A percentile compares a stretch with the other conserved stretches of the same genome.
phyloP scores from a whole-genome alignment of 768 basidiomycete species.

The Termitomyces sp. region DNA sequence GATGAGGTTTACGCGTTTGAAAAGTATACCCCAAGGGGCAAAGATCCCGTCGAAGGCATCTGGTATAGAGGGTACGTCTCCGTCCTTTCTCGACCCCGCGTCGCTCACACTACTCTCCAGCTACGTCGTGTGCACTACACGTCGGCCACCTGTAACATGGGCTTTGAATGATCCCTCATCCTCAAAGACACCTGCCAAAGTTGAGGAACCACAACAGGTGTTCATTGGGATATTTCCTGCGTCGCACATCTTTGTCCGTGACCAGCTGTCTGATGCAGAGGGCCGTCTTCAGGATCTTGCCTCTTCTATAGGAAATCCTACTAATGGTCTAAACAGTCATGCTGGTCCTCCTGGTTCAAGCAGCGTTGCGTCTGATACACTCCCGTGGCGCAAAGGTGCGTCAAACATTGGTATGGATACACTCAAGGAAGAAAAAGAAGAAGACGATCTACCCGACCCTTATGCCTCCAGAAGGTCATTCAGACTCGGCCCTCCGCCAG shows the following conservation, averaged over 20 bases:
- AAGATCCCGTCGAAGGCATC: conserved; percentile 64
- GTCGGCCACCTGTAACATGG: conserved; percentile 69
- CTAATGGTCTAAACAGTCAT: conserved; percentile 26
- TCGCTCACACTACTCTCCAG: conserved; percentile 29
- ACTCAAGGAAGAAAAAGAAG: conserved; percentile 58
- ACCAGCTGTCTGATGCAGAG: conserved; percentile 84
- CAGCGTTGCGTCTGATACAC: conserved; percentile 40
- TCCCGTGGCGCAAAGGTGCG: conserved; percentile 44
- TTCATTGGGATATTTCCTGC: conserved; percentile 94
- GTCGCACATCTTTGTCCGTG: conserved; percentile 81
- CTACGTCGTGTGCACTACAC: conserved; percentile 82
- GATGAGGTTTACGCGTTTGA: conserved; percentile 98
- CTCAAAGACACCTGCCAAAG: conserved; percentile 45
- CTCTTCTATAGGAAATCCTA: conserved; percentile 35
- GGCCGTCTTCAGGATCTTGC: conserved; percentile 78
- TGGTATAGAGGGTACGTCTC: conserved; percentile 91
- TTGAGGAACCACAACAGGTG: conserved; percentile 80
- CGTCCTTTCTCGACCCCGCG: neutral
- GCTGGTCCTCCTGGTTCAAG: conserved; percentile 25
- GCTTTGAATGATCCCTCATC: conserved; percentile 55
- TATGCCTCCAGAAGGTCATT: conserved; percentile 52
- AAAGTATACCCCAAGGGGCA: conserved; percentile 69
- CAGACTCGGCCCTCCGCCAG: conserved; percentile 68
- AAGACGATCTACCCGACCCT: conserved; percentile 47
- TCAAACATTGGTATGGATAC: conserved; percentile 48